These are phyloP conservation scores for Pseudophaeomoniella oleicola DNA, from an alignment of 2,329 filamentous ascomycete genomes.

Conservation along the genomic window DNA sequence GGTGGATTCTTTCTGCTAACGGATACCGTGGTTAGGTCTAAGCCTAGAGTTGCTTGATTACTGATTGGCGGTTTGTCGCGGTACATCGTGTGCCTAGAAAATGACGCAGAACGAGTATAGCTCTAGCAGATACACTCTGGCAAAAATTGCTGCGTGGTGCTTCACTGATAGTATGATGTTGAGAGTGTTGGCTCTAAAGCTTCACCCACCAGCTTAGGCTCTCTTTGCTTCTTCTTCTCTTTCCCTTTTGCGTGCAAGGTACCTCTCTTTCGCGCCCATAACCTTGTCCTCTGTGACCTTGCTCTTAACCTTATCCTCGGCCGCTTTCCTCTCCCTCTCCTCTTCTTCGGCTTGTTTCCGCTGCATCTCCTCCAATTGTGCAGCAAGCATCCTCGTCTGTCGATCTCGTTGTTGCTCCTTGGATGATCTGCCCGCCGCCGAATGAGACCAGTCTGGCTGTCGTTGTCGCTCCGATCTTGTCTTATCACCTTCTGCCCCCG, in stretches of 20 bases:
- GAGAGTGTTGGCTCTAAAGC: neutral
- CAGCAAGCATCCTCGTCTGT: conserved; percentile 45
- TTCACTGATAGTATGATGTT: neutral
- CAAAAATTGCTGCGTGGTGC: too few species aligned
- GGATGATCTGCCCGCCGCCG: conserved; percentile 19
- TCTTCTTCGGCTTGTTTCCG: conserved; percentile 44
- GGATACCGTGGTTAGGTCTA: too few species aligned
- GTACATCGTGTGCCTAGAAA: too few species aligned
- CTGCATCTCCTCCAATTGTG: conserved; percentile 41
- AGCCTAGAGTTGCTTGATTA: too few species aligned
- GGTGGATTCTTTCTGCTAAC: too few species aligned
- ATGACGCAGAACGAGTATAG: too few species aligned
- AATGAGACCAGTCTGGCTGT: conserved; percentile 9
- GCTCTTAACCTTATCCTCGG: conserved; percentile 42
- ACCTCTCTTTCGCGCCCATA: conserved; percentile 45
- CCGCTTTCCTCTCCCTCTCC: conserved; percentile 34
- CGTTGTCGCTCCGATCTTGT: conserved; percentile 9
- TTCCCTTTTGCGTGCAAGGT: conserved; percentile 45
- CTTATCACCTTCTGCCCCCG: conserved; percentile 6
- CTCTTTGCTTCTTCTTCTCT: conserved; percentile 20
- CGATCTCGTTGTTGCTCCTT: conserved; percentile 34
- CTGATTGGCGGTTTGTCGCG: too few species aligned
- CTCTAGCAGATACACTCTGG: too few species aligned
- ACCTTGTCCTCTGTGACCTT: conserved; percentile 44
- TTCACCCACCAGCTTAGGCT: conserved; percentile 1